These are phyloP conservation scores for Styphnolobium japonicum DNA, from an alignment of 306 rosid genomes.

Conservation along the genomic window DNA sequence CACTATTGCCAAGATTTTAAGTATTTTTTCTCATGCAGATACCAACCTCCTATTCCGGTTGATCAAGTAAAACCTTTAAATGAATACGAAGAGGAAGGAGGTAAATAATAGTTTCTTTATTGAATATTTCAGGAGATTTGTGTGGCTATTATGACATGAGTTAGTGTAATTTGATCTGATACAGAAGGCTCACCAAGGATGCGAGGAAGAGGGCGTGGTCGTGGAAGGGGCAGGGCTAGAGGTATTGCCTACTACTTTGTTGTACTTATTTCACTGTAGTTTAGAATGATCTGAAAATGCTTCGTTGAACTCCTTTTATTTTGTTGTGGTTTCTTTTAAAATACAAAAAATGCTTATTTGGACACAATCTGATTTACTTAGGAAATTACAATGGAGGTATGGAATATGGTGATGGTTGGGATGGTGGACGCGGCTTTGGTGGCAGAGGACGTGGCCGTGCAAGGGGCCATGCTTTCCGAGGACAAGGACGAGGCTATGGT, in stretches of 20 bases:
- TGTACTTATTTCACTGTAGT: background rate
- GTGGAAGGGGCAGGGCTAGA: slow-evolving; percentile 79
- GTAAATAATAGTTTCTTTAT: slow-evolving; percentile 30
- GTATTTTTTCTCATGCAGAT: slow-evolving; percentile 40
- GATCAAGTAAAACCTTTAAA: slow-evolving; percentile 84
- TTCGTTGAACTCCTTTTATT: background rate
- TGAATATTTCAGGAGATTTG: background rate
- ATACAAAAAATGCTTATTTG: background rate
- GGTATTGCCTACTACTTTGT: slow-evolving; percentile 40
- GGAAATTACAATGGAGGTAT: slow-evolving; percentile 67
- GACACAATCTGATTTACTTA: background rate
- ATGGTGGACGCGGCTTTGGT: slow-evolving; percentile 69
- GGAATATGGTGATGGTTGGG: slow-evolving; percentile 82
- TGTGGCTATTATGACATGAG: background rate
- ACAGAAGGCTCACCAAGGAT: slow-evolving; percentile 70
- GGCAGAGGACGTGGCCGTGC: slow-evolving; percentile 78
- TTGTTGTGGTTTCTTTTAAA: background rate
- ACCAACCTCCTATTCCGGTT: slow-evolving; percentile 76
- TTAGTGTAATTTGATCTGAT: slow-evolving; percentile 22
- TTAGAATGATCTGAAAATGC: background rate
- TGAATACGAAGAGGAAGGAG: slow-evolving; percentile 79
- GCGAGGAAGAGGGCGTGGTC: slow-evolving; percentile 68
- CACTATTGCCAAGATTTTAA: slow-evolving; percentile 3
- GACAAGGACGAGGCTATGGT: slow-evolving; percentile 67
- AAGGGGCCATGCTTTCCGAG: slow-evolving; percentile 55